Percentiles rank a stretch among this genome's conserved stretches.
phyloP scores from a whole-genome alignment of 345 rosid genomes.

The Aquilaria sinensis region DNA sequence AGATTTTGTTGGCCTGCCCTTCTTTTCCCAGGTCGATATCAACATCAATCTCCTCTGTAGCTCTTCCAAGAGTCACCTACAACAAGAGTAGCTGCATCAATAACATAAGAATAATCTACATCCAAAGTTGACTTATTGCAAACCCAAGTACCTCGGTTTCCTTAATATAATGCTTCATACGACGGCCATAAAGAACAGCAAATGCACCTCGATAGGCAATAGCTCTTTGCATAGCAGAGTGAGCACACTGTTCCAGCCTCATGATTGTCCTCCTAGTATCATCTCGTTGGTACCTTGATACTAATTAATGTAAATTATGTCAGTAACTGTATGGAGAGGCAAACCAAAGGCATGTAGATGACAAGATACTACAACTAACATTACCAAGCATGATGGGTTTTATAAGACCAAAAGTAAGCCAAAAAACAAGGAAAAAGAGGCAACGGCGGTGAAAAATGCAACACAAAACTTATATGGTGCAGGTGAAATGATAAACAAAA shows the following conservation, averaged over 20 bases:
- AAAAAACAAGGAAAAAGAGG: conserved; percentile 6
- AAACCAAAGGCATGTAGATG: neutral
- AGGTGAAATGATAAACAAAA: too few relatives aligned
- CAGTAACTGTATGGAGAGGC: too few relatives aligned
- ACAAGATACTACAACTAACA: too few relatives aligned
- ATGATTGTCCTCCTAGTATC: conserved; percentile 41
- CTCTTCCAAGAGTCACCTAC: conserved; percentile 88
- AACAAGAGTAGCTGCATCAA: neutral
- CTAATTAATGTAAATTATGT: conserved; percentile 19
- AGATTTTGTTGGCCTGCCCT: conserved; percentile 55
- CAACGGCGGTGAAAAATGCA: neutral
- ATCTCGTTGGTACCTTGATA: conserved; percentile 45
- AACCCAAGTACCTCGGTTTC: conserved; percentile 44
- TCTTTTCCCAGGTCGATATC: conserved; percentile 82
- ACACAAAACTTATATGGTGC: too few relatives aligned
- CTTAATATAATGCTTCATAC: conserved; percentile 57
- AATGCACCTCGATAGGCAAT: conserved; percentile 56
- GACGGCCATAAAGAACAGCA: conserved; percentile 59
- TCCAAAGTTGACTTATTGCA: too few relatives aligned
- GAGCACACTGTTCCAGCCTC: conserved; percentile 64
- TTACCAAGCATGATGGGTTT: too few relatives aligned
- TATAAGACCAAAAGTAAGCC: too few relatives aligned
- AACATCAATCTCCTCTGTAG: conserved; percentile 58
- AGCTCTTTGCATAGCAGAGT: conserved; percentile 49
- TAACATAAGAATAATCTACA: too few relatives aligned